Evolutionary conservation across 2,329 filamentous ascomycete genomes (phyloP), one percentile per base, ranked within the genome.

Genomic region (Purpureocillium lavendulum): DNA sequence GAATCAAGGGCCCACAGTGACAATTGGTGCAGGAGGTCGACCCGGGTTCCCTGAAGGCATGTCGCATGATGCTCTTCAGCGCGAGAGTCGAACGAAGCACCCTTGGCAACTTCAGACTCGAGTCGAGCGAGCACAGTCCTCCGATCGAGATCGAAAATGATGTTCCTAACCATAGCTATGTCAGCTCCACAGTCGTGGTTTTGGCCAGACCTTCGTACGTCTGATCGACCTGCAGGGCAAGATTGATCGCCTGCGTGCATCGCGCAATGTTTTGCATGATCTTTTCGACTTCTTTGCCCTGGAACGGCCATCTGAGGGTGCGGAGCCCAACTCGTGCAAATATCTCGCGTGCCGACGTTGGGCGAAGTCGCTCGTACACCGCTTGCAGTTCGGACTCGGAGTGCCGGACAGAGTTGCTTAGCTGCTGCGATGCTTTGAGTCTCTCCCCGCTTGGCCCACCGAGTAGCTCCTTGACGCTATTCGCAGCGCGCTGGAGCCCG

Each of bases 301-400:
- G 48, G 33, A 65, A 58, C 4, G 60, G 62, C 62, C 60, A 66
- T 48, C 58, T 65, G 12, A 66, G 48, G 33, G 58, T 53, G 41
- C 56, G 54, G 10, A 60, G 18, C 24, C 60, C 53, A 35, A 57
- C 36, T n/a, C 47, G 47, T 21, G 46, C 53, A 54, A 62, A 35
- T 40, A 33, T 33, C 33, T 40, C 33, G 17, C 17, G 39, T 17
- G 39, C 17, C 36, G 39, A 36, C 26, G 33, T 31, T 33, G 50
- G 53, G 14, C 45, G 36, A 3, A 62, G 46, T 38, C 50, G 50
- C 14, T 42, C 30, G 21, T 56, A 26, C 13, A 60, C 44, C 13
- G 24, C 18, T 33, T 48, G 11, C 21, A 61, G 49, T 26, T 53
- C 46, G 21, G 16, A 40, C 36, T 33, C 21, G 31, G 49, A 48